Percentiles rank a stretch among this genome's conserved stretches.
Evolutionary conservation across 2,329 filamentous ascomycete species (phyloP).

Genomic region (Geosmithia morbida): DNA sequence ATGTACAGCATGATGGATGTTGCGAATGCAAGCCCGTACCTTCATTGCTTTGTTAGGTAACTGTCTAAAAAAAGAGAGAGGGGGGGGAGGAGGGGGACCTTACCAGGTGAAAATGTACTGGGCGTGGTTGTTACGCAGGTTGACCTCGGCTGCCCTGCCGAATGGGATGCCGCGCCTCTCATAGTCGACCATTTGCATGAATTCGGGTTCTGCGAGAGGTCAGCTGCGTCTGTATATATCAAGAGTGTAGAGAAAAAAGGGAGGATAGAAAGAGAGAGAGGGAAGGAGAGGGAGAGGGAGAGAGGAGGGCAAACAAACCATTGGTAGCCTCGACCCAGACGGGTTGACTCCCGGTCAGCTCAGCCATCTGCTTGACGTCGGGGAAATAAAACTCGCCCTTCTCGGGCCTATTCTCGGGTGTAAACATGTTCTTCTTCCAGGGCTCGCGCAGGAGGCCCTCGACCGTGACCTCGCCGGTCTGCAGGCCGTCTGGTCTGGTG

Average conservation of each 20-base stretch:
- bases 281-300: background rate
- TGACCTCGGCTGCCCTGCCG: slow-evolving; percentile 76
- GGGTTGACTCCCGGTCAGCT: slow-evolving; percentile 63
- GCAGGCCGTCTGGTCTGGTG: slow-evolving; percentile 51
- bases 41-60: slow-evolving; percentile 17
- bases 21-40: slow-evolving; percentile 74
- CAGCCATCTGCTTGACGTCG: slow-evolving; percentile 84
- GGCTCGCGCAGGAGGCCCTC: slow-evolving; percentile 78
- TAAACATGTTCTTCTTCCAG: slow-evolving; percentile 97
- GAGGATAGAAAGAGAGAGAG: background rate
- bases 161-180: slow-evolving; percentile 76
- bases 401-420: slow-evolving; percentile 75
- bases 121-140: slow-evolving; percentile 87
- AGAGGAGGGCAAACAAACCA: slow-evolving; percentile 36
- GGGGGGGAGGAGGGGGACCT: slow-evolving; percentile 16
- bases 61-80: too few relatives aligned
- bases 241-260: background rate
- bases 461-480: slow-evolving; percentile 57
- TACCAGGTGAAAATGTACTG: slow-evolving; percentile 99
- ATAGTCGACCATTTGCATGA: slow-evolving; percentile 62
- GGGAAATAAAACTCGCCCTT: slow-evolving; percentile 88
- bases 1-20: slow-evolving; percentile 95
- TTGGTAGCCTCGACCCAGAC: slow-evolving; percentile 96
- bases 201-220: slow-evolving; percentile 50
- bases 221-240: too few relatives aligned